Conservation (phyloP, 208 protist genomes). For the Sergeia podlipaevii region DNA sequence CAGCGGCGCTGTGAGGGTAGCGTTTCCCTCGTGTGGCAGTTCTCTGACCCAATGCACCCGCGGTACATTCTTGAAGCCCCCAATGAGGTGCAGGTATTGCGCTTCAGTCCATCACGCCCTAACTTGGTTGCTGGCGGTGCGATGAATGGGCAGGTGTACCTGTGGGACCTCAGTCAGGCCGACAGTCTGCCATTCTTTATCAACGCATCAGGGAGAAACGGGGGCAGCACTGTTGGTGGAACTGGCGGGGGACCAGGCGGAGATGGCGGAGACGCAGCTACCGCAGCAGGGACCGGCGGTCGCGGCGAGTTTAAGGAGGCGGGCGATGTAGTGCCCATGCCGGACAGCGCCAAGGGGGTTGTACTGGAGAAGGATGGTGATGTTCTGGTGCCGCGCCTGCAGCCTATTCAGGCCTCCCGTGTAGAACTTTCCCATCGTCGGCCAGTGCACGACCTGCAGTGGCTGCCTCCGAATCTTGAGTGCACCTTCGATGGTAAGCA, state of each 20-base stretch:
- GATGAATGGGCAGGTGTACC: slow-evolving; percentile 88
- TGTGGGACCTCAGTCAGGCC: slow-evolving; percentile 83
- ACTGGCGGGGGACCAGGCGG: not conserved
- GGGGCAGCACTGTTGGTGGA: not conserved
- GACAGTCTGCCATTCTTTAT: slow-evolving; percentile 17
- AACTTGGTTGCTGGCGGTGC: slow-evolving; percentile 81
- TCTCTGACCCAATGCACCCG: slow-evolving; percentile 90
- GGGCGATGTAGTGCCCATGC: slow-evolving; percentile 73
- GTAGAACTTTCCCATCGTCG: slow-evolving; percentile 86
- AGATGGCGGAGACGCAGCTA: not conserved
- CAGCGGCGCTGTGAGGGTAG: slow-evolving; percentile 70
- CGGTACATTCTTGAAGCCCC: slow-evolving; percentile 84
- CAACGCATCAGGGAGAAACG: not conserved
- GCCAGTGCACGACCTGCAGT: slow-evolving; percentile 85
- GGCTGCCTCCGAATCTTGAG: slow-evolving; percentile 73
- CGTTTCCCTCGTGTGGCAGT: slow-evolving; percentile 85
- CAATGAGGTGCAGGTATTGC: slow-evolving; percentile 82
- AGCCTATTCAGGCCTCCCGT: slow-evolving; percentile 69
- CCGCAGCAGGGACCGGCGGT: not conserved
- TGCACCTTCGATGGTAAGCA: slow-evolving; percentile 89
- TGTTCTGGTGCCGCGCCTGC: slow-evolving; percentile 74
- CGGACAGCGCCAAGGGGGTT: slow-evolving; percentile 59
- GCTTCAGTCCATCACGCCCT: slow-evolving; percentile 80
- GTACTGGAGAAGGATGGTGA: slow-evolving; percentile 75
- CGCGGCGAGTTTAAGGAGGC: slow-evolving; percentile 32